Evolutionary conservation across 352 stramenopile species (phyloP).

Genomic region (Elongisporangium undulatum): DNA sequence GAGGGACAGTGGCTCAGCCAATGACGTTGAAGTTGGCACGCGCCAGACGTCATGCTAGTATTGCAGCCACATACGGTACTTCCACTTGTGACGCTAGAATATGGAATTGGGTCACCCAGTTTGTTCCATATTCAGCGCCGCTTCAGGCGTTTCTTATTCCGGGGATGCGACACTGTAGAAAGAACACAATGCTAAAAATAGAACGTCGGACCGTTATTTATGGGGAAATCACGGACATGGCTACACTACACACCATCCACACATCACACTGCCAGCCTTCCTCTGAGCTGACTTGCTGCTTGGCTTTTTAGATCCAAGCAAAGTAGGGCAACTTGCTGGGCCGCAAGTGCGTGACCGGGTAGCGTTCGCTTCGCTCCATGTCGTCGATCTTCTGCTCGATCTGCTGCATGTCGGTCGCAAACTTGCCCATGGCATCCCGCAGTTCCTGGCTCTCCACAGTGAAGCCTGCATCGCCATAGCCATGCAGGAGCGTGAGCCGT

Average conservation of each 20-base stretch:
- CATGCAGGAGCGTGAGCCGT: neutral
- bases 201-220: neutral
- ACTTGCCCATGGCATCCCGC: neutral
- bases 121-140: neutral
- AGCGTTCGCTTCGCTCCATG: neutral
- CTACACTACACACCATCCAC: neutral
- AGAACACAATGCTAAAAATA: no score
- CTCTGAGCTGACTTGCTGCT: conserved; percentile 8
- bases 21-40: neutral
- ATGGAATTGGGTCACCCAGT: neutral
- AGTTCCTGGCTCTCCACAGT: neutral
- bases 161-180: no score
- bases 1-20: neutral
- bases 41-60: no score
- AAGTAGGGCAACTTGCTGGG: neutral
- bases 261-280: neutral
- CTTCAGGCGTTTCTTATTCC: neutral
- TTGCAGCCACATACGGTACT: no score
- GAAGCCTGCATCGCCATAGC: neutral
- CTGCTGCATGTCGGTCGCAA: neutral
- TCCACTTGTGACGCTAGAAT: neutral
- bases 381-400: neutral
- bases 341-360: neutral
- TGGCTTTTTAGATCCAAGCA: neutral
- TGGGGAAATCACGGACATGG: neutral